Base-by-base conservation (phyloP, 805 yeast genomes). In the Torulaspora indica region DNA sequence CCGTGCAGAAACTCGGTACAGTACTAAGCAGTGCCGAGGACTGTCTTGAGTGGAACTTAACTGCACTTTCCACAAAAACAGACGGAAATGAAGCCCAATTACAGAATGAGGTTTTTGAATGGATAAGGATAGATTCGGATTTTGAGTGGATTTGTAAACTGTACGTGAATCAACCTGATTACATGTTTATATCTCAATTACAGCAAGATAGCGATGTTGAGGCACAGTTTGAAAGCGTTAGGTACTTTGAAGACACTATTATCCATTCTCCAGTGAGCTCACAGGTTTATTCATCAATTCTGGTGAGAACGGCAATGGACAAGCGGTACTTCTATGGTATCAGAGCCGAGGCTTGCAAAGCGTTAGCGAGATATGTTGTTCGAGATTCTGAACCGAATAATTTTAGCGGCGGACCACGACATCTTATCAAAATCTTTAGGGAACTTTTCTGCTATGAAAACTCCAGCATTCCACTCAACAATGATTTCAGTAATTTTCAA, bases 71-170 rank as follows among this genome's bases (percentile, higher is more conserved):
- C 10, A 72, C 78, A 69, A 72, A 77, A 17, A 57, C 63, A 7
- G 65, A 61, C 20, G 62, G 57, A 1, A 55, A 57, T 36, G 67
- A 64, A 33, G 44, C 53, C 13, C 66, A 60, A 35, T 47, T 50
- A 12, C 64, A 60, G 36, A 80, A 78, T 55, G 97, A 91, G 56
- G 96, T 96, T 0, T 93, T 89, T 65, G 98, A 93, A 57, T 93
- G 99, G 99, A 74, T 93, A 30, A 74, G 99, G 55, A 86, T 91
- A n/a, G 99, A 93, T 67, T 90, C 97, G 0, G 99, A 93, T 63
- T 85, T 83, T 57, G 98, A 93, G 63, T 93, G 99, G 99, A 83
- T 93, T 39, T 87, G 95, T 48, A 78, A 77, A 52, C 71, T 87
- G 17, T 74, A 79, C 46, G 78, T 93, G 27, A 86, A 82, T 54